These are phyloP conservation scores for Heimioporus sp. DNA, from an alignment of 768 basidiomycete species.

Conservation along the genomic window DNA sequence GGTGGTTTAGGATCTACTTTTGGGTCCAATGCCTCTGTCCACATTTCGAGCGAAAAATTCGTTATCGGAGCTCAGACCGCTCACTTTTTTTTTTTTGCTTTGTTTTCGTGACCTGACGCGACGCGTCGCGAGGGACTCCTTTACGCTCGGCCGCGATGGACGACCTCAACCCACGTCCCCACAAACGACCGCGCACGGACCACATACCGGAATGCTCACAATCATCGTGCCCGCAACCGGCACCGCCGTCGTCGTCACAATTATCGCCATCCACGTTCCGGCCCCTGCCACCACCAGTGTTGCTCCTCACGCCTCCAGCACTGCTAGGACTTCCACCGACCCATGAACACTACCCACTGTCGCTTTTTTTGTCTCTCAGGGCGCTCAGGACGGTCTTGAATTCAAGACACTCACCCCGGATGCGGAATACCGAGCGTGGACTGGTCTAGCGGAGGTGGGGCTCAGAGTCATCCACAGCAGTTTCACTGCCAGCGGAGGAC, in stretches of 20 bases:
- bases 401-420: slow-evolving; percentile 50
- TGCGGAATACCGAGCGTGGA: slow-evolving; percentile 71
- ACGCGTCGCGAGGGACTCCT: background rate
- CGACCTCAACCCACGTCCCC: slow-evolving; percentile 32
- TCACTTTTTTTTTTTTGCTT: too few species aligned
- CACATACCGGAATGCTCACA: background rate
- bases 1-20: too few species aligned
- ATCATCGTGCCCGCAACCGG: background rate
- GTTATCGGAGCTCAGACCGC: too few species aligned
- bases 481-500: slow-evolving; percentile 33
- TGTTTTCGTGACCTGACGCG: background rate
- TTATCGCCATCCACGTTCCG: slow-evolving; percentile 16
- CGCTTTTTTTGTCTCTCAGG: slow-evolving; percentile 53
- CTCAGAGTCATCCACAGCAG: slow-evolving; percentile 53
- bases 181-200: slow-evolving; percentile 33
- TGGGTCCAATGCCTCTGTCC: too few species aligned
- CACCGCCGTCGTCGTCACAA: background rate
- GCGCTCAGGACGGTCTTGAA: slow-evolving; percentile 53
- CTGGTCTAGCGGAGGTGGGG: slow-evolving; percentile 66
- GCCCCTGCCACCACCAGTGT: slow-evolving; percentile 40
- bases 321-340: slow-evolving; percentile 65
- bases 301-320: slow-evolving; percentile 61
- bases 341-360: slow-evolving; percentile 51
- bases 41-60: too few species aligned
- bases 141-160: slow-evolving; percentile 19